Evolutionary conservation across 495 filamentous ascomycete species (phyloP), one percentile per base, ranked within the genome.

Genomic region (Xylaria sp.): DNA sequence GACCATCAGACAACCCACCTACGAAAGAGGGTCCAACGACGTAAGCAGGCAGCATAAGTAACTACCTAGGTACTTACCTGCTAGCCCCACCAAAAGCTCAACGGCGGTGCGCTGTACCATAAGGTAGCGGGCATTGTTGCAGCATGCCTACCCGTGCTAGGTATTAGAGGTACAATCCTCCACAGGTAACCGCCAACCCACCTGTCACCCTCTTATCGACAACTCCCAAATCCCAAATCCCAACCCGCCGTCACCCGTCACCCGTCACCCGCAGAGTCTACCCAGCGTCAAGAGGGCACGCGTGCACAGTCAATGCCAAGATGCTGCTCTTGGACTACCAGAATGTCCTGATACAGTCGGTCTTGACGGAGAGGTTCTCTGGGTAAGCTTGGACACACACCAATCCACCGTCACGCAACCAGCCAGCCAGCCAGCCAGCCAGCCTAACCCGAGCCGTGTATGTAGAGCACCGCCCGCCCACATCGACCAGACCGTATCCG

Each of bases 311-410:
- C 43, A 12, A 48, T 69, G 62, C 68, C 83, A 90, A 76, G 74
- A 98, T 98, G 96, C 89, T 99, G 83, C 91, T 98, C 78, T 90
- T 99, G 76, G 96, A 99, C 80, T 99, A 99, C 80, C 96, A 98
- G 80, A 99, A 99, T 83, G 94, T 97, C 69, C 87, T 98, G 77
- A 97, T 99, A 79, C 93, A 97, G 84, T 92, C 94, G 67, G 89
- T 98, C 74, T 90, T 99, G 72, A 97, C 91, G 70, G 96, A 99
- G 85, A 92, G 96, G 73, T 95, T 98, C 83, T 91, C 92, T 52
- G 93, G 93, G 94, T 96, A 88, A 73, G 79, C 72, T 57, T 26
- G 46, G 48, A 75, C 70, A n/a, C 70, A n/a, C 21, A 69, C 66
- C 37, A 37, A 31, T 15, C n/a, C 69, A 55, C 15, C 46, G 58